A percentile compares a stretch with the other conserved stretches of the same genome.
These are phyloP conservation scores for Psilocybe tampanensis DNA, from an alignment of 768 basidiomycete species.

Conservation along the genomic window DNA sequence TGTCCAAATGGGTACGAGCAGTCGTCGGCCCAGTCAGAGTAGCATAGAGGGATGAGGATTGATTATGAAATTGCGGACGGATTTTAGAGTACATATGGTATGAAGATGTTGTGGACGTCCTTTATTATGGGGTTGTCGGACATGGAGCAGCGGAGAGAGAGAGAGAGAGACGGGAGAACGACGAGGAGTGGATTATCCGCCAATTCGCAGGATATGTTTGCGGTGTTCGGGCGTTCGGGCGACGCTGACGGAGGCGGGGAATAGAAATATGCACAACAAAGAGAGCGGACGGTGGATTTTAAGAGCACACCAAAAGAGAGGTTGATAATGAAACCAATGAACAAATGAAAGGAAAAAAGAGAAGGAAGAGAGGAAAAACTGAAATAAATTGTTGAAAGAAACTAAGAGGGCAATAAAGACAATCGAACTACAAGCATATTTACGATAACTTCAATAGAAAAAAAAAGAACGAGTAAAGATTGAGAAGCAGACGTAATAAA, in stretches of 20 bases:
- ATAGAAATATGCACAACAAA: conserved; percentile 13
- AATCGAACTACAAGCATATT: conserved; percentile 35
- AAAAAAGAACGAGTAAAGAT: conserved; percentile 18
- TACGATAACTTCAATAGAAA: conserved; percentile 31
- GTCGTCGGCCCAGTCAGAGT: too few relatives aligned
- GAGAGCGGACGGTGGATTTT: conserved; percentile 26
- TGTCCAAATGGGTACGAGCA: too few relatives aligned
- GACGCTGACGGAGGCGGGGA: conserved; percentile 8
- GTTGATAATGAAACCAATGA: conserved; percentile 9
- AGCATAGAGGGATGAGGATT: conserved; percentile 3
- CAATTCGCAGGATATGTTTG: conserved; percentile 8
- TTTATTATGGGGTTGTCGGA: conserved; percentile 9
- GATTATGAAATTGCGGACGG: conserved; percentile 13
- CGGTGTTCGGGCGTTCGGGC: not conserved
- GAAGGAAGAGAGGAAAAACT: conserved; percentile 21
- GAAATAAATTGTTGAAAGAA: conserved; percentile 25
- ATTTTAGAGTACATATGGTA: conserved; percentile 25
- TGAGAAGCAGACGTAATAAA: conserved; percentile 44
- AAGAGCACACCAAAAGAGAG: conserved; percentile 16
- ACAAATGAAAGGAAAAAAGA: conserved; percentile 16
- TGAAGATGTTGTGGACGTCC: conserved; percentile 21
- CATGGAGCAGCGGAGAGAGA: conserved; percentile 6
- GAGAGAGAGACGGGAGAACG: too few relatives aligned
- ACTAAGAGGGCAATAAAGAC: conserved; percentile 35
- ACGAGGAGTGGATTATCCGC: conserved; percentile 23